phyloP scores from a whole-genome alignment of 345 rosid genomes.

The Fremontodendron californicum region DNA sequence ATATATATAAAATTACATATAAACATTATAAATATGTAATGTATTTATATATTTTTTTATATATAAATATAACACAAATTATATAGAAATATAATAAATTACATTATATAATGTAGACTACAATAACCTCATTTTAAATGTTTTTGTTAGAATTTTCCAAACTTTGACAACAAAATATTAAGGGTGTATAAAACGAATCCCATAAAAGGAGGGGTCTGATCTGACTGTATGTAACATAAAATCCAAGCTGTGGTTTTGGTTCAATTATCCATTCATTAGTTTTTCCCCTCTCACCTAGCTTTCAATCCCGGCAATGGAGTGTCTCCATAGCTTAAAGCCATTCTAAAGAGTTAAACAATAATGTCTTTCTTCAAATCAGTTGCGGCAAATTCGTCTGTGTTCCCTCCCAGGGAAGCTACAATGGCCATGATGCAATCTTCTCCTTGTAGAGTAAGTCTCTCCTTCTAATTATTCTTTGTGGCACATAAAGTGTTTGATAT shows the following conservation, averaged over 20 bases:
- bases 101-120: no score
- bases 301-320: not conserved
- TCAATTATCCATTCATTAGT: constrained; percentile 7
- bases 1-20: no score
- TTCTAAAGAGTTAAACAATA: not conserved
- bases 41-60: no score
- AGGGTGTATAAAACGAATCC: no score
- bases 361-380: constrained; percentile 57
- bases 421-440: constrained; percentile 63
- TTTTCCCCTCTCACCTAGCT: not conserved
- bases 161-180: no score
- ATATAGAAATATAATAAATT: no score
- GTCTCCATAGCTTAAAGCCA: not conserved
- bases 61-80: no score
- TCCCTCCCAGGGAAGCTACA: constrained; percentile 43
- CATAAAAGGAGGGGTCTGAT: not conserved
- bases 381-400: constrained; percentile 35
- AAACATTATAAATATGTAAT: no score
- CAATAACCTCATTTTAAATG: no score
- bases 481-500: constrained; percentile 38
- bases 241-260: constrained; percentile 1
- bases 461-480: not conserved
- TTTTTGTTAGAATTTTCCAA: no score
- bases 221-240: no score
- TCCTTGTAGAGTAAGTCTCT: constrained; percentile 46